Evolutionary conservation across 257 asterid species (phyloP).

Genomic region (Scutellaria baicalensis): DNA sequence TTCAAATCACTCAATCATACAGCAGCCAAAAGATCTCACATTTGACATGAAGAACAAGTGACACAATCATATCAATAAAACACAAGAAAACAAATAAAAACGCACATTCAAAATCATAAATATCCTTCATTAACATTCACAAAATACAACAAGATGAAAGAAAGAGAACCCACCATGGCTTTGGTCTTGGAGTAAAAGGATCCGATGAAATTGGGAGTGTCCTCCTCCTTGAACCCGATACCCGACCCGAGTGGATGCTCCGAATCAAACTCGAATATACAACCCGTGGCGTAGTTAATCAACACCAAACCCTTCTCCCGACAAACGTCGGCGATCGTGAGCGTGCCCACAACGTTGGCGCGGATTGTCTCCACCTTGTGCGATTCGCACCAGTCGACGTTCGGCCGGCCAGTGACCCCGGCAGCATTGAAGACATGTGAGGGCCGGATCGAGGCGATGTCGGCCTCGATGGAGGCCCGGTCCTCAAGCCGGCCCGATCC

Average conservation of each 20-base stretch:
- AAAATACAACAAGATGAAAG: neutral
- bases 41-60: no score
- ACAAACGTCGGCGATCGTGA: slow-evolving; percentile 68
- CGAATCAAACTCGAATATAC: slow-evolving; percentile 61
- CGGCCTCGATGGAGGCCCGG: slow-evolving; percentile 39
- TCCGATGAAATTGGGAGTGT: slow-evolving; percentile 63
- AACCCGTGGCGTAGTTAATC: slow-evolving; percentile 66
- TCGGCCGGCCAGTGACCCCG: slow-evolving; percentile 67
- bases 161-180: slow-evolving; percentile 56
- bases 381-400: slow-evolving; percentile 78
- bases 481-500: slow-evolving; percentile 64
- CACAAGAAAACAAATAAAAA: no score
- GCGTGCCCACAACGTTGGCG: slow-evolving; percentile 63
- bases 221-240: slow-evolving; percentile 75
- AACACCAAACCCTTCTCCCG: slow-evolving; percentile 44
- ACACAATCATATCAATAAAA: no score
- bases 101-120: no score
- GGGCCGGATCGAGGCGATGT: slow-evolving; percentile 34
- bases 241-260: slow-evolving; percentile 58
- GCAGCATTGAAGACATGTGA: slow-evolving; percentile 77
- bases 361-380: slow-evolving; percentile 72
- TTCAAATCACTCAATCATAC: no score
- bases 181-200: slow-evolving; percentile 77
- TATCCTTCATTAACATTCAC: no score
- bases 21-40: no score